phyloP scores from a whole-genome alignment of 2,329 filamentous ascomycete species.

The Beauveria medogensis region DNA sequence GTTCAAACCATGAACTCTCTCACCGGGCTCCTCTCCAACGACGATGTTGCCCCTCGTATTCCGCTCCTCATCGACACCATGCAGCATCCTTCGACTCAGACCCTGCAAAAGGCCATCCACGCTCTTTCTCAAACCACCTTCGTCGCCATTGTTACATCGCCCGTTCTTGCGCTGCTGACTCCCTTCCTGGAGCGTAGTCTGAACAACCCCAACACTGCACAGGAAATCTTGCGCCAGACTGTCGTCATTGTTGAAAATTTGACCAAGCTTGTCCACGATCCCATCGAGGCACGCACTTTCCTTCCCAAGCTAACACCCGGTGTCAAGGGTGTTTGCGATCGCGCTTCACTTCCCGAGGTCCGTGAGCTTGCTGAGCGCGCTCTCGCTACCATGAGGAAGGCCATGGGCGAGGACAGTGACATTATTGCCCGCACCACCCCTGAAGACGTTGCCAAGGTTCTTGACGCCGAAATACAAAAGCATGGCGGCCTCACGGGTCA shows the following conservation, averaged over 20 bases:
- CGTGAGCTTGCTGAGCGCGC: conserved; percentile 81
- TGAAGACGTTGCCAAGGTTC: conserved; percentile 65
- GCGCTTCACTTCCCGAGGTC: conserved; percentile 89
- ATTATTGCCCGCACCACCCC: conserved; percentile 58
- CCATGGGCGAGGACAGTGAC: conserved; percentile 68
- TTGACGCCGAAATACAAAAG: conserved; percentile 70
- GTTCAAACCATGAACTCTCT: conserved; percentile 85
- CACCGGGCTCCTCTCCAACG: conserved; percentile 85
- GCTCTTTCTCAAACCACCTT: conserved; percentile 98
- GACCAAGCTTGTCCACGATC: conserved; percentile 94
- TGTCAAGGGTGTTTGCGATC: conserved; percentile 79
- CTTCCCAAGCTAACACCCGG: conserved; percentile 89
- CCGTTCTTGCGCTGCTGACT: conserved; percentile 87
- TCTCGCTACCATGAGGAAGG: conserved; percentile 80
- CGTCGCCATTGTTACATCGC: conserved; percentile 90
- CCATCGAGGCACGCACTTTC: conserved; percentile 89
- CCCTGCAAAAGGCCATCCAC: conserved; percentile 91
- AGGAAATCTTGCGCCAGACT: conserved; percentile 92
- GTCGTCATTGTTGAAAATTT: conserved; percentile 96
- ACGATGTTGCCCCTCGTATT: conserved; percentile 89
- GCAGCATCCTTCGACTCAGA: conserved; percentile 84
- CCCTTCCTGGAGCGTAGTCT: conserved; percentile 90
- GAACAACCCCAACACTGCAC: conserved; percentile 81
- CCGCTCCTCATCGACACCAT: conserved; percentile 90
- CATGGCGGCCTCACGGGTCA: conserved; percentile 54